phyloP scores from a whole-genome alignment of 768 basidiomycete species.

The Boletus barrowsii region DNA sequence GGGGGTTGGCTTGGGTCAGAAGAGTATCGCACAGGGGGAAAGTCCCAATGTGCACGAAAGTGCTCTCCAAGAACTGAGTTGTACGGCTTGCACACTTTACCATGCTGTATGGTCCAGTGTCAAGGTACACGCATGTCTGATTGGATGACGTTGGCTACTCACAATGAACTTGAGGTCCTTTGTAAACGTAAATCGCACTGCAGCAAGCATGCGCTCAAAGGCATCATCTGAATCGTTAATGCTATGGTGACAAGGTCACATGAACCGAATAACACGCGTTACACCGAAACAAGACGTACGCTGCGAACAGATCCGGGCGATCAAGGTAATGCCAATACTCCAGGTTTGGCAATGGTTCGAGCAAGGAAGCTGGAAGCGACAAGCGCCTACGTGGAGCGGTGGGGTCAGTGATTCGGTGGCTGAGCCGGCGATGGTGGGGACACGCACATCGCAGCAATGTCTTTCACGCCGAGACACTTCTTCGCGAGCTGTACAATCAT shows the following conservation, averaged over 20 bases:
- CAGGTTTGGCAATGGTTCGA: constrained; percentile 93
- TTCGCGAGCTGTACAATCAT: constrained; percentile 91
- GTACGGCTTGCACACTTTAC: constrained; percentile 92
- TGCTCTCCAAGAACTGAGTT: constrained; percentile 87
- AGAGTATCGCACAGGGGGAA: constrained; percentile 57
- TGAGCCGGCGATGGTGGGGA: background rate
- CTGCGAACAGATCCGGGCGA: constrained; percentile 85
- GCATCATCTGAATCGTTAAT: constrained; percentile 91
- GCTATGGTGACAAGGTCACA: constrained; percentile 38
- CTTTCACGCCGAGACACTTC: constrained; percentile 90
- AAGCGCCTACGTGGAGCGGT: constrained; percentile 59
- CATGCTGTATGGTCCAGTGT: constrained; percentile 50
- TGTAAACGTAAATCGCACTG: constrained; percentile 82
- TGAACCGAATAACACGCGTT: background rate
- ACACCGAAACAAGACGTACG: constrained; percentile 54
- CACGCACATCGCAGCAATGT: constrained; percentile 88
- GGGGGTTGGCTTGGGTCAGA: constrained; percentile 46
- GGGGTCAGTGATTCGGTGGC: constrained; percentile 16
- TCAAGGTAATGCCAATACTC: constrained; percentile 97
- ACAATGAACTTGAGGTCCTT: constrained; percentile 94
- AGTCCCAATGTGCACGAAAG: constrained; percentile 86
- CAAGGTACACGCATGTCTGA: background rate
- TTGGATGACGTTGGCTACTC: constrained; percentile 28
- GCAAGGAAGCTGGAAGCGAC: constrained; percentile 86
- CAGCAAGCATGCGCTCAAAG: constrained; percentile 94